Evolutionary conservation across 139 green algal species (phyloP), one percentile per base, ranked within the genome.

Genomic region (Picochlorum costavermella): DNA sequence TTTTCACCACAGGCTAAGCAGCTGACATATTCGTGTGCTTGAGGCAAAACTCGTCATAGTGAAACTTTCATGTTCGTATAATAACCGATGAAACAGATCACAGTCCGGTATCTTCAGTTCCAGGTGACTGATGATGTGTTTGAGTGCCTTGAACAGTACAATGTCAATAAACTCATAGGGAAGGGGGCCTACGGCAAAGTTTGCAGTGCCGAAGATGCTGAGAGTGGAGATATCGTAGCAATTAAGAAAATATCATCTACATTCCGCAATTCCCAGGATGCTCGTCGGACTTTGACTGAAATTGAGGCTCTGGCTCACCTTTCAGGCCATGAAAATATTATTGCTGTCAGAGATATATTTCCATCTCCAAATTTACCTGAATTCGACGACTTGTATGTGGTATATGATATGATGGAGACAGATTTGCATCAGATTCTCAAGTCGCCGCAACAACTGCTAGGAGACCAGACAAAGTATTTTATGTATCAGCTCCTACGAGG

Each of bases 341-440:
- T 96, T 33, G 73, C 25, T 1, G 50, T 96, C 30, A 72, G 70
- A 6, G 88, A 95, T 69, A 73, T 90, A 2, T 71, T 88, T 60
- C 68, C 67, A 12, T 83, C 83, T 23, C 64, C 65, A 13, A 44
- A 29, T 56, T 11, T 26, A 2, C 40, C 56, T 12, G 13, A 56
- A 3, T 78, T 66, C 49, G 25, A 50, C 40, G 60, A 66, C 6
- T 8, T 67, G 5, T 66, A 60, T 45, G 62, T 64, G 33, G 68
- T 74, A 20, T 65, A 51, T 68, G 92, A 99, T 76, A 82, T 98
- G 11, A 96, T 99, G 92, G 94, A 99, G 76, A 98, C 94, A 28
- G 94, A 99, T 78, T 80, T 99, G 64, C 92, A 99, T 81, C 94
- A 99, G 74, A 96, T 99, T 79, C 96, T 99, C 70, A 78, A 87